Evolutionary conservation across 2,329 filamentous ascomycete genomes (phyloP), one percentile per base, ranked within the genome.

Genomic region (Colletotrichum tanaceti): DNA sequence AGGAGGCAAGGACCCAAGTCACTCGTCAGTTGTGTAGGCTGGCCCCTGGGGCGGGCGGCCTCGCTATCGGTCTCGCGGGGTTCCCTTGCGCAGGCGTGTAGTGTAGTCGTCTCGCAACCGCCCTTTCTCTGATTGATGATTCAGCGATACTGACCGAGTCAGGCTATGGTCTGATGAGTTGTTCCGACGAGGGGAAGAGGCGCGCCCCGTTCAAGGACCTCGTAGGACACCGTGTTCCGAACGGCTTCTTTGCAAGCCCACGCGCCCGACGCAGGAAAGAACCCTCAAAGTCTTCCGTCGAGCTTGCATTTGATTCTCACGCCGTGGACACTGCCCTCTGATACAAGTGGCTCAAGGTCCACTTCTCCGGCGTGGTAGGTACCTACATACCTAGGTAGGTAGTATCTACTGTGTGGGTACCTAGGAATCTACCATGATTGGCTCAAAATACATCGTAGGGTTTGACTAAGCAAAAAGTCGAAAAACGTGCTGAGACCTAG

Each of bases 1-100:
- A n/a, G n/a, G n/a, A n/a, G n/a, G n/a, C n/a, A n/a, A n/a, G n/a
- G n/a, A n/a, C n/a, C n/a, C n/a, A n/a, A n/a, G n/a, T n/a, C n/a
- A n/a, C n/a, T n/a, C n/a, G n/a, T n/a, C n/a, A n/a, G n/a, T n/a
- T n/a, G n/a, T n/a, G n/a, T n/a, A n/a, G n/a, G n/a, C n/a, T n/a
- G n/a, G n/a, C n/a, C n/a, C n/a, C n/a, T n/a, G n/a, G n/a, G n/a
- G n/a, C n/a, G n/a, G 7, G n/a, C 22, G 52, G 44, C 18, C 49
- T 68, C 61, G 61, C 65, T 58, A 65, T 68, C 61, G 61, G 65
- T 58, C 53, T 64, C 65, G 52, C 53, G 52, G 59, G 39, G 46
- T 59, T 58, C 28, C 59, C 32, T 41, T 58, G 22, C 54, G 54
- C 54, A 13, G 22, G 39, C 54, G 38, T 57, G 22, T 24, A 24